These are phyloP conservation scores for Tuber borchii DNA, from an alignment of 495 filamentous ascomycete species.

Conservation along the genomic window DNA sequence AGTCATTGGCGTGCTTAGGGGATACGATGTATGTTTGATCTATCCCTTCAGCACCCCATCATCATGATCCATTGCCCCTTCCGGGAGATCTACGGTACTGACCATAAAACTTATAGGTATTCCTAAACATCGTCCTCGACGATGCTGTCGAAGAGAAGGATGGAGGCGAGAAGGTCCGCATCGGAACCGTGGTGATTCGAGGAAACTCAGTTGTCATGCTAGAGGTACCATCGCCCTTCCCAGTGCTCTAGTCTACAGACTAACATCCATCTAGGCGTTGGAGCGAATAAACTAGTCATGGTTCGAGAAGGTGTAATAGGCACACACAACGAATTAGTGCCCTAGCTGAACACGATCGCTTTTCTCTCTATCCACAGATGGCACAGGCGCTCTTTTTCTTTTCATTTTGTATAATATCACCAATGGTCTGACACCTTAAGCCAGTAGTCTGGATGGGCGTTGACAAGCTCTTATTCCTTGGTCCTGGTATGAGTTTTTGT, in stretches of 20 bases:
- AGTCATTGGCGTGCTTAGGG: conserved; percentile 87
- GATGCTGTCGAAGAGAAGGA: conserved; percentile 95
- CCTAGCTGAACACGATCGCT: not conserved
- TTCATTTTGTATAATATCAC: not conserved
- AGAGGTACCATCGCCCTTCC: conserved; percentile 52
- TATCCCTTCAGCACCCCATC: not conserved
- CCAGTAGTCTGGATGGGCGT: not conserved
- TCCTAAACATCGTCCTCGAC: conserved; percentile 96
- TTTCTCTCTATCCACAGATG: not conserved
- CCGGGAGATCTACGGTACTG: conserved; percentile 7
- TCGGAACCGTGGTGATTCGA: conserved; percentile 94
- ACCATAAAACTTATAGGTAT: conserved; percentile 59
- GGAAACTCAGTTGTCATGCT: conserved; percentile 96
- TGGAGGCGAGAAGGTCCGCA: conserved; percentile 79
- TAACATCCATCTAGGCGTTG: conserved; percentile 48
- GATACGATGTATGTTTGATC: conserved; percentile 72
- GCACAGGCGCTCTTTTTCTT: not conserved
- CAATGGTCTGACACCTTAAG: not conserved
- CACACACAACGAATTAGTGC: not conserved
- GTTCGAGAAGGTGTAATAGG: not conserved
- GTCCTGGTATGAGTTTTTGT: not conserved
- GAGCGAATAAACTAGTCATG: conserved; percentile 53
- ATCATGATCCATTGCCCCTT: not conserved
- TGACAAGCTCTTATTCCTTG: not conserved
- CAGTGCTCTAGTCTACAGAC: conserved; percentile 2